Base-by-base conservation (phyloP, 345 rosid species). In the Punica granatum region DNA sequence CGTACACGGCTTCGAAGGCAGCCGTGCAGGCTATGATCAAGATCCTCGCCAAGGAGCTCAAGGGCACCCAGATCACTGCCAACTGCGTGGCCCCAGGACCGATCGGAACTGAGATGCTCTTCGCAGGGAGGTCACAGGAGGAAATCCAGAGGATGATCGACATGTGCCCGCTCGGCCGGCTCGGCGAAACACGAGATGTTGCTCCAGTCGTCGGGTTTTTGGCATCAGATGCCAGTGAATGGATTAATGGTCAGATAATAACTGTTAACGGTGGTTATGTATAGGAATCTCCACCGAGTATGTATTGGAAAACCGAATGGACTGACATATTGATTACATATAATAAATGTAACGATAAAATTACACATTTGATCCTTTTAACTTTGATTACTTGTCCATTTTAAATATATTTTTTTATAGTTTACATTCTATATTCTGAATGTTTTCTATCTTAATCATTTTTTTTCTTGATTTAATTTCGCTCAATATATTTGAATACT, bases 31-130 rank as follows among this genome's bases (percentile, higher is more conserved):
- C 66, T 5, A 72, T 72, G 66, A 58, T 56, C 37, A 66, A 66
- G 66, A 72, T 72, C 26, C 60, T 72, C 10, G 75, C 75, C 26
- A 72, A 72, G 69, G 75, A 72, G 61, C 75, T 72, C 70, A 72
- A 36, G 70, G 75, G 75, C 35, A 72, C 70, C 10, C 15, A 34
- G 41, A 66, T 72, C 35, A 66, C 70, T 14, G 70, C 69, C 19
- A 72, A 60, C 49, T 44, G 66, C 4, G 66, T 72, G 3, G 62
- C 66, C 7, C 70, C 70, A 7, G 32, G 75, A 26, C 66, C 70
- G 19, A 58, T 59, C 21, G 66, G 60, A 23, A 72, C 66, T 2
- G 62, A 72, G 31, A 30, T 72, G 70, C 65, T 72, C 54, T 66
- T 58, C 3, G 61, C 35, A 6, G 75, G 75, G 30, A 72, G 67